phyloP scores from a whole-genome alignment of 192 early-diverging fungal genomes.

The Gigaspora rosea region DNA sequence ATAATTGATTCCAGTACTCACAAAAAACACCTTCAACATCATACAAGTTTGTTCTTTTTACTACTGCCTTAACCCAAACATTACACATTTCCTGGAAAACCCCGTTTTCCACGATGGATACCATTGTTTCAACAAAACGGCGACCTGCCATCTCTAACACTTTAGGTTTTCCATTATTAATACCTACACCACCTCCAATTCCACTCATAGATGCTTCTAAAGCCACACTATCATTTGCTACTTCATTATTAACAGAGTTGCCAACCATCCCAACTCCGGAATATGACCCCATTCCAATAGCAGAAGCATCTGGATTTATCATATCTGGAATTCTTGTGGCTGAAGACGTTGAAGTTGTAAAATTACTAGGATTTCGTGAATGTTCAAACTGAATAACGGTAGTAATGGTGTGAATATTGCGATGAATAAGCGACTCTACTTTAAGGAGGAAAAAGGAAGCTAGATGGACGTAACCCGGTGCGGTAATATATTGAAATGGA shows the following conservation, averaged over 20 bases:
- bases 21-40: conserved; percentile 58
- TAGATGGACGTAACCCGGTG: conserved; percentile 49
- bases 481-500: conserved; percentile 35
- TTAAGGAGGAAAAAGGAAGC: conserved; percentile 51
- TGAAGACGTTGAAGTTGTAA: conserved; percentile 31
- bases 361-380: conserved; percentile 25
- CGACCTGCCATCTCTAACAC: conserved; percentile 49
- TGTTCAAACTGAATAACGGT: conserved; percentile 53
- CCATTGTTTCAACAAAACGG: conserved; percentile 52
- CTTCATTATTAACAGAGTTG: too few species aligned
- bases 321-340: conserved; percentile 37
- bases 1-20: conserved; percentile 16
- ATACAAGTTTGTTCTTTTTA: conserved; percentile 51
- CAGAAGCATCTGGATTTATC: conserved; percentile 36
- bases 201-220: too few species aligned
- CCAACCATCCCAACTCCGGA: background rate
- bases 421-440: conserved; percentile 51
- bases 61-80: conserved; percentile 50
- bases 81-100: conserved; percentile 52
- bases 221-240: too few species aligned
- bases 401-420: conserved; percentile 52
- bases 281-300: conserved; percentile 21
- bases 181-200: too few species aligned
- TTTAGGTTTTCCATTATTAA: conserved; percentile 49
- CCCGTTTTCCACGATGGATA: conserved; percentile 47